Conservation (phyloP, 352 stramenopile genomes). For the Phytophthora idaei region DNA sequence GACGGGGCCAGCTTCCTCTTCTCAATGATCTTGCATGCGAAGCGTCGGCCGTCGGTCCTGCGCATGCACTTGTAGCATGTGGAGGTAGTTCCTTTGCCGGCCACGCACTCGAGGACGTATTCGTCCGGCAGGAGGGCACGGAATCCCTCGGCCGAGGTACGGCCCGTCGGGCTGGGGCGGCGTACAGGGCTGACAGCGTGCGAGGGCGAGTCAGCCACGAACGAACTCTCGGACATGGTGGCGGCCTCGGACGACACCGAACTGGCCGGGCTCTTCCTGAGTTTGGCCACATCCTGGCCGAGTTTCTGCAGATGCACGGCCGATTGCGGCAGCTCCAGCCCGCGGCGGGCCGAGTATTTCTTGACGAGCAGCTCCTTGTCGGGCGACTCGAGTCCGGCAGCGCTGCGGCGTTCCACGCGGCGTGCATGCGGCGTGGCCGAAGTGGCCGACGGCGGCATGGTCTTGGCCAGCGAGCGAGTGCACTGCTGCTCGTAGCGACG, state of each 20-base stretch:
- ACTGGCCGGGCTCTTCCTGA: slow-evolving; percentile 18
- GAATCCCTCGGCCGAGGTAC: slow-evolving; percentile 31
- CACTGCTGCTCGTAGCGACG: slow-evolving; percentile 33
- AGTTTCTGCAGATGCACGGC: slow-evolving; percentile 40
- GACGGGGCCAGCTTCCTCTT: slow-evolving; percentile 63
- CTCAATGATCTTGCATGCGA: slow-evolving; percentile 85
- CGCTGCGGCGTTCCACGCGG: slow-evolving; percentile 3
- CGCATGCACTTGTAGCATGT: slow-evolving; percentile 72
- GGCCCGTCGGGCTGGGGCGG: slow-evolving; percentile 24
- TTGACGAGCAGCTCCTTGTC: slow-evolving; percentile 26
- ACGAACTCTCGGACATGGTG: slow-evolving; percentile 57
- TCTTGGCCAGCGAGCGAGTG: slow-evolving; percentile 30
- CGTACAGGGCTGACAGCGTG: slow-evolving; percentile 15
- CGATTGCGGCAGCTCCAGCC: slow-evolving; percentile 30
- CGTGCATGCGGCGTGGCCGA: neutral
- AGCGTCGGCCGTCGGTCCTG: slow-evolving; percentile 45
- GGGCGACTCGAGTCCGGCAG: slow-evolving; percentile 8
- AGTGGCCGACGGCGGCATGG: slow-evolving; percentile 7
- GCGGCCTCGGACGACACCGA: slow-evolving; percentile 38
- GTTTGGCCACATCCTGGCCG: slow-evolving; percentile 8
- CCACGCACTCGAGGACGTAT: slow-evolving; percentile 66
- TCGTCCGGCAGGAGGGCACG: slow-evolving; percentile 43
- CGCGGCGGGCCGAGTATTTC: slow-evolving; percentile 15
- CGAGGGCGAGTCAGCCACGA: slow-evolving; percentile 46
- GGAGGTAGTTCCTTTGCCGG: slow-evolving; percentile 72